Conservation (phyloP, 192 early-diverging fungal species). For the Coemansia sp. region DNA sequence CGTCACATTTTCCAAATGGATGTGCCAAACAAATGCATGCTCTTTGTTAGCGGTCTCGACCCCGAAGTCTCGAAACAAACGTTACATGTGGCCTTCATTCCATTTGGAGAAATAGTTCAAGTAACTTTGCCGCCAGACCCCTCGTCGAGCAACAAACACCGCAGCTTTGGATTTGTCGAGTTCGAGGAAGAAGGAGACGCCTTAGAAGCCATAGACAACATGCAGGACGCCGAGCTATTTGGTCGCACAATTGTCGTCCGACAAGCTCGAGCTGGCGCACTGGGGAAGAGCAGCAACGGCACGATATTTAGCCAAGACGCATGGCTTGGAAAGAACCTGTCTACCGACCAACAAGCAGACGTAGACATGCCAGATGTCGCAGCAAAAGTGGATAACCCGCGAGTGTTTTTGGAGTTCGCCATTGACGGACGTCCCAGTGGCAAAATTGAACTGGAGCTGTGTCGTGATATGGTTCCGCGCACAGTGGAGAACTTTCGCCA, state of each 20-base stretch:
- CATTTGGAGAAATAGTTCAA: slow-evolving; percentile 93
- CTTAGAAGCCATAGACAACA: slow-evolving; percentile 89
- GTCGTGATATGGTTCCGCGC: slow-evolving; percentile 37
- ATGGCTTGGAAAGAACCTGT: slow-evolving; percentile 29
- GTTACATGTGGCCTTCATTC: slow-evolving; percentile 87
- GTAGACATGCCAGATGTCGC: not conserved
- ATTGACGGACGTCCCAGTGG: slow-evolving; percentile 35
- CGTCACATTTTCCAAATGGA: slow-evolving; percentile 23
- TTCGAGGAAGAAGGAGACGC: slow-evolving; percentile 87
- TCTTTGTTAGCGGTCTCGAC: slow-evolving; percentile 74
- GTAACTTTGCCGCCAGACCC: slow-evolving; percentile 85
- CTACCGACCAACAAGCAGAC: not conserved
- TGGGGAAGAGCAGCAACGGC: not conserved
- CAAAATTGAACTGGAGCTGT: slow-evolving; percentile 39
- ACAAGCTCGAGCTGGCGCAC: slow-evolving; percentile 64
- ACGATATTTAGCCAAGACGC: slow-evolving; percentile 35
- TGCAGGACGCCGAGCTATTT: slow-evolving; percentile 86
- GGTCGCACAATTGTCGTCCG: slow-evolving; percentile 90
- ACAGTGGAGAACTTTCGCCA: slow-evolving; percentile 42
- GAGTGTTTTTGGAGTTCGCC: slow-evolving; percentile 34
- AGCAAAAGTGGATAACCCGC: slow-evolving; percentile 12
- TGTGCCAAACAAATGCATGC: slow-evolving; percentile 28
- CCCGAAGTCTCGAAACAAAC: slow-evolving; percentile 75
- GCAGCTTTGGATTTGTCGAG: slow-evolving; percentile 96
- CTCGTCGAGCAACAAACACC: slow-evolving; percentile 74